phyloP scores from a whole-genome alignment of 257 asterid species.

The Nicotiana tabacum region DNA sequence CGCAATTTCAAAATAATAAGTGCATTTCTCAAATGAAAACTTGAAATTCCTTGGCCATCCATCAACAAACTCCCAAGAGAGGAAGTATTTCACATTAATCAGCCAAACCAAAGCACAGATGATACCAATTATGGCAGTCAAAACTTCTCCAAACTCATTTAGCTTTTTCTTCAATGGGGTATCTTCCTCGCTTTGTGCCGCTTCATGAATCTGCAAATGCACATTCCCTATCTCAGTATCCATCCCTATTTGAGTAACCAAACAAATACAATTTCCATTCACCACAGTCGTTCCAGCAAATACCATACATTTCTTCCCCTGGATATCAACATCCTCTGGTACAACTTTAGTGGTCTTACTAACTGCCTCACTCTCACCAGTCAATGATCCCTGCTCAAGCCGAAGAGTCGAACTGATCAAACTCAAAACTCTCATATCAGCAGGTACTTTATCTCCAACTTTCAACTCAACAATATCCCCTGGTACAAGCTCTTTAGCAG shows the following conservation, averaged over 20 bases:
- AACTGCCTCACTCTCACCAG: conserved; percentile 98
- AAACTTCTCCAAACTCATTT: conserved; percentile 91
- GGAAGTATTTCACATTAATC: conserved; percentile 91
- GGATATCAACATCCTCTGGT: conserved; percentile 84
- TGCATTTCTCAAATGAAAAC: conserved; percentile 98
- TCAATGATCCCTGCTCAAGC: conserved; percentile 90
- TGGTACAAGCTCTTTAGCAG: conserved; percentile 92
- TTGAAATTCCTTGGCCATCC: conserved; percentile 96
- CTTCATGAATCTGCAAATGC: conserved; percentile 94
- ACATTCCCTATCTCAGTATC: conserved; percentile 89
- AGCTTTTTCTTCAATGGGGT: conserved; percentile 96
- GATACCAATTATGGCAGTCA: conserved; percentile 84
- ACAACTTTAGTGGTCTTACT: conserved; percentile 83
- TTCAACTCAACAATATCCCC: conserved; percentile 96
- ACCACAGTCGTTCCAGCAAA: conserved; percentile 98
- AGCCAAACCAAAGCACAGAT: conserved; percentile 90
- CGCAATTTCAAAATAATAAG: conserved; percentile 97
- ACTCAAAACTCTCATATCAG: conserved; percentile 91
- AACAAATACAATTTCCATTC: conserved; percentile 79
- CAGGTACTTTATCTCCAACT: conserved; percentile 96
- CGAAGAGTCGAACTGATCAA: conserved; percentile 91
- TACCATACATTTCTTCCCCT: conserved; percentile 95
- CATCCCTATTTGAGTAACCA: conserved; percentile 93
- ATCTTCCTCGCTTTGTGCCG: conserved; percentile 82
- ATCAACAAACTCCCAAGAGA: conserved; percentile 82